Evolutionary conservation across 345 rosid genomes (phyloP), one percentile per base, ranked within the genome.

Genomic region (Combretum micranthum): DNA sequence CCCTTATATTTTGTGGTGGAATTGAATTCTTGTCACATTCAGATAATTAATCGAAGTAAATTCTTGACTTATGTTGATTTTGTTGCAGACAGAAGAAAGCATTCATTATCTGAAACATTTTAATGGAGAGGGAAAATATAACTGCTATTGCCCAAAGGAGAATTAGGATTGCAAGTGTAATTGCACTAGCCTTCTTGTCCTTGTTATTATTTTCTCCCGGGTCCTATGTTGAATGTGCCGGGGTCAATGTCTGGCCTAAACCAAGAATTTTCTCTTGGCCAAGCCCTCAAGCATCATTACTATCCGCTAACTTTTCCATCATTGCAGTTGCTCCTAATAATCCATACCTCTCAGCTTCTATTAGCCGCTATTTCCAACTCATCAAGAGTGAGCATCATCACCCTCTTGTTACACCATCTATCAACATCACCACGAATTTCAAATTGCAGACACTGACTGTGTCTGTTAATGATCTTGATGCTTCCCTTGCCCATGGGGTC

Each of bases 191-290:
- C 39, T 12, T 54, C 55, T 7, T 37, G 16, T 14, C 56, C 32
- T 14, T 46, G 12, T 13, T 57, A 14, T 15, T 61, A 4, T 61
- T 32, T 65, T 32, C 25, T 22, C 42, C 48, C 11, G 44, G 26
- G 45, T 56, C 53, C 15, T 57, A 26, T 10, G 61, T 39, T 6
- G 45, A 63, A 37, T 62, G 68, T 15, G 49, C 22, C 11, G 44
- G 20, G 15, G 50, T 83, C 59, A 78, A 74, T 53, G 69, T 84
- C 39, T 90, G 93, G 97, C 97, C 97, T 9, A 77, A 80, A 69
- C 94, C 98, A 0, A 74, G 80, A 62, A 47, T 9, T 18, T 19
- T 83, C n/a, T 75, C 75, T 50, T 91, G 94, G 91, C 84, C 85
- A 9, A 59, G 69, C 19, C 83, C 79, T 0, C 52, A 50, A 13